These are phyloP conservation scores for Ascochyta lentis DNA, from an alignment of 2,329 filamentous ascomycete species.

Conservation along the genomic window DNA sequence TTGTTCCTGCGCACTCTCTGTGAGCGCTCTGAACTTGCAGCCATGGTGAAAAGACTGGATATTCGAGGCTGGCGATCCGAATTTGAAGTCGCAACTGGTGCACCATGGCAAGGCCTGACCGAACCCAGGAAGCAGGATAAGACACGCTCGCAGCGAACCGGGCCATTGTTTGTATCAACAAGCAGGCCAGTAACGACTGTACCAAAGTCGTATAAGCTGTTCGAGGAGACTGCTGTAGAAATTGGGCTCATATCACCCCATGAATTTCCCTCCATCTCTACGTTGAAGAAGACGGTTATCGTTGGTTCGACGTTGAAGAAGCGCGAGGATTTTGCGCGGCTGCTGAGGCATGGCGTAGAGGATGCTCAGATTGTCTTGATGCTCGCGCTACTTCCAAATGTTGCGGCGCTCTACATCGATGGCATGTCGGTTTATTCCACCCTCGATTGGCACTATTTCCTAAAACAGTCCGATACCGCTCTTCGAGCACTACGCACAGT, in stretches of 20 bases:
- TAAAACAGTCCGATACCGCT: neutral
- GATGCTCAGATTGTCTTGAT: conserved; percentile 3
- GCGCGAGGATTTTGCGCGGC: neutral
- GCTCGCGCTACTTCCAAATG: neutral
- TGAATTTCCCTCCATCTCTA: neutral
- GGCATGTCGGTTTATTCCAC: neutral
- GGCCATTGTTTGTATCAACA: neutral
- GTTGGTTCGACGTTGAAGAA: neutral
- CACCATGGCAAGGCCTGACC: neutral
- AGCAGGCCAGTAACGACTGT: neutral
- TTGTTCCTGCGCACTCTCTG: conserved; percentile 4
- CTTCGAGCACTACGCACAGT: too few species aligned
- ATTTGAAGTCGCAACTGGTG: conserved; percentile 7
- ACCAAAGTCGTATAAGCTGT: neutral
- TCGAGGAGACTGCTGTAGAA: neutral
- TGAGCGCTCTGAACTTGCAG: conserved; percentile 2
- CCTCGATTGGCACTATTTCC: neutral
- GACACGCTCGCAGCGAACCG: neutral
- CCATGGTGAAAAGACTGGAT: conserved; percentile 5
- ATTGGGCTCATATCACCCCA: neutral
- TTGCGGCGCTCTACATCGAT: neutral
- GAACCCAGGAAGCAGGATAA: neutral
- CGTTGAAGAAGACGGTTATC: neutral
- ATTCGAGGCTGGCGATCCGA: conserved; percentile 21
- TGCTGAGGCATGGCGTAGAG: neutral